phyloP scores from a whole-genome alignment of 306 rosid genomes.

The Purshia tridentata region DNA sequence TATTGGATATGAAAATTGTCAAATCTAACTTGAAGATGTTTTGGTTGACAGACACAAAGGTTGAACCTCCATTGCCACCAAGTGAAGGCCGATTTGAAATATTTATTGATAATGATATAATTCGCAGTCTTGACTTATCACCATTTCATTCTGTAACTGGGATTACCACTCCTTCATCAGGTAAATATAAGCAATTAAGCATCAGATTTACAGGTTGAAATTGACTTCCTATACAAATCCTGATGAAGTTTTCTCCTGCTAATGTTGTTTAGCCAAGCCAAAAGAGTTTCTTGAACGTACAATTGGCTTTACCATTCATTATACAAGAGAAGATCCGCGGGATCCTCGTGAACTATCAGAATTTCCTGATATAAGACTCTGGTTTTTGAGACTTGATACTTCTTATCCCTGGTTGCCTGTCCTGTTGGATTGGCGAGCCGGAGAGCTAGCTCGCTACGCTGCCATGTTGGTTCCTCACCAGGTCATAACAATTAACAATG shows the following conservation, averaged over 20 bases:
- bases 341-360: conserved; percentile 82
- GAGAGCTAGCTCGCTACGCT: conserved; percentile 89
- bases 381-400: conserved; percentile 95
- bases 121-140: conserved; percentile 60
- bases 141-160: conserved; percentile 81
- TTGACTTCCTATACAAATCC: not conserved
- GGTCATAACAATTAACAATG: conserved; percentile 39
- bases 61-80: conserved; percentile 79
- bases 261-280: conserved; percentile 56
- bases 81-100: conserved; percentile 75
- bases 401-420: conserved; percentile 90
- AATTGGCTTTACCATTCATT: conserved; percentile 81
- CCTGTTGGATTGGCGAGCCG: conserved; percentile 88
- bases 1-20: not conserved
- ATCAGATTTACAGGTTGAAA: too few relatives aligned
- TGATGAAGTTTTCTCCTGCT: conserved; percentile 18
- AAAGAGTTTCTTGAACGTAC: conserved; percentile 67
- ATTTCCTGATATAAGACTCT: conserved; percentile 77
- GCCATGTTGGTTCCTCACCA: conserved; percentile 98
- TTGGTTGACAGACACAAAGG: conserved; percentile 46
- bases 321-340: conserved; percentile 61
- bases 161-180: conserved; percentile 63
- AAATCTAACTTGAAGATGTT: not conserved
- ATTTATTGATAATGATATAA: conserved; percentile 52
- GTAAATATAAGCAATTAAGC: conserved; percentile 28